Evolutionary conservation across 768 basidiomycete species (phyloP), one percentile per base, ranked within the genome.

Genomic region (Hygrocybe punicea): DNA sequence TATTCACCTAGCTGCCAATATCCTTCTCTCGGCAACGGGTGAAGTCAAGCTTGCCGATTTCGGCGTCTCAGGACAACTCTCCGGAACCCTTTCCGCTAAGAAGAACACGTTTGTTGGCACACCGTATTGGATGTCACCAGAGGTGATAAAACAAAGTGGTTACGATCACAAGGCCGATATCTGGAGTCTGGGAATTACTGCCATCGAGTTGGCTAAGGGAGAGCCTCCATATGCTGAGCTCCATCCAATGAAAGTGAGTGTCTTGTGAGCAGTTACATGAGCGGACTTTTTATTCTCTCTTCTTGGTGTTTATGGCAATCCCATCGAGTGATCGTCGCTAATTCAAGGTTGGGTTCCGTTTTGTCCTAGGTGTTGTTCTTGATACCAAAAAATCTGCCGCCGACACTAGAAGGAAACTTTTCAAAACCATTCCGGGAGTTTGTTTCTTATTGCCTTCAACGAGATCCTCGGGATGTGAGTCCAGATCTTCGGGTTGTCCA

Each of bases 101-200:
- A 94, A 98, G 83, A 98, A 99, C 65, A 99, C 96, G 1, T 98
- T 95, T 69, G 96, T 96, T 33, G 93, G 93, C 25, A 95, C 96
- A 16, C 96, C 96, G 3, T 99, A 98, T 69, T 99, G 97, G 97
- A 99, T 99, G 97, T 93, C 93, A 6, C 97, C 97, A 6, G 97
- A 99, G 69, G 95, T 98, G 21, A 99, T 99, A 78, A 98, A 98
- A 71, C 97, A 99, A 74, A 96, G 93, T 56, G 97, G 97, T 4
- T 99, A 99, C 73, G 97, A 98, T 66, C 90, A 95, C 70, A 98
- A 98, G 69, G 97, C 97, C 14, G 97, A 99, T 71, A 98, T 99
- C 49, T 99, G 97, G 97, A 93, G 90, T 71, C 75, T 99, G 60
- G 97, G 96, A 13, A 96, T 96, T 64, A 99, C 97, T 6, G 91